Percentiles rank a stretch among this genome's conserved stretches.
Conservation (phyloP, 768 basidiomycete genomes). For the Russula dissimulans region DNA sequence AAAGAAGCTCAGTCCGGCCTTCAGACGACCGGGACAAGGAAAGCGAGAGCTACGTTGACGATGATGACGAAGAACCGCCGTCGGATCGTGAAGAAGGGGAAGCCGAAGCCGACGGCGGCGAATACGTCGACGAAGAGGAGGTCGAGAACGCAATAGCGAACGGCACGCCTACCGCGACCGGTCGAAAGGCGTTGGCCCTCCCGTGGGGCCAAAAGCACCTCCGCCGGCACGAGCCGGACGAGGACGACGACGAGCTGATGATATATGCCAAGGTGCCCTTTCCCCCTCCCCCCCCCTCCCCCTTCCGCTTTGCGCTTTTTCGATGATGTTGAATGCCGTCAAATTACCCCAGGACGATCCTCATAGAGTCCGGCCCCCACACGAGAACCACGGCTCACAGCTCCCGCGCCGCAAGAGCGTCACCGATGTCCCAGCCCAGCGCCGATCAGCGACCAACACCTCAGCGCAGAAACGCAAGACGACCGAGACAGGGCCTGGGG, state of each 20-base stretch:
- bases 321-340: background rate
- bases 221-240: slow-evolving; percentile 19
- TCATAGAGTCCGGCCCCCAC: slow-evolving; percentile 29
- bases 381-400: slow-evolving; percentile 14
- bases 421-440: slow-evolving; percentile 2
- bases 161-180: background rate
- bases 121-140: slow-evolving; percentile 19
- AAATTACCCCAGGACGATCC: slow-evolving; percentile 32
- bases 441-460: background rate
- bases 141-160: slow-evolving; percentile 7
- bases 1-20: slow-evolving; percentile 10
- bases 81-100: background rate
- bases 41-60: slow-evolving; percentile 17
- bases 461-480: slow-evolving; percentile 8
- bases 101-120: slow-evolving; percentile 4
- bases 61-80: slow-evolving; percentile 36
- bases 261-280: slow-evolving; percentile 46
- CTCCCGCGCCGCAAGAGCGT: slow-evolving; percentile 5
- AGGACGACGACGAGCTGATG: slow-evolving; percentile 54
- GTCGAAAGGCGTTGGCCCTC: background rate
- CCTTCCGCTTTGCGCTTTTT: slow-evolving; percentile 2
- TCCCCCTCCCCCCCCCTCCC: background rate
- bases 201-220: slow-evolving; percentile 16
- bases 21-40: slow-evolving; percentile 18
- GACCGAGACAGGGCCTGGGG: background rate